Conservation (phyloP, 345 rosid genomes). For the Adansonia digitata region DNA sequence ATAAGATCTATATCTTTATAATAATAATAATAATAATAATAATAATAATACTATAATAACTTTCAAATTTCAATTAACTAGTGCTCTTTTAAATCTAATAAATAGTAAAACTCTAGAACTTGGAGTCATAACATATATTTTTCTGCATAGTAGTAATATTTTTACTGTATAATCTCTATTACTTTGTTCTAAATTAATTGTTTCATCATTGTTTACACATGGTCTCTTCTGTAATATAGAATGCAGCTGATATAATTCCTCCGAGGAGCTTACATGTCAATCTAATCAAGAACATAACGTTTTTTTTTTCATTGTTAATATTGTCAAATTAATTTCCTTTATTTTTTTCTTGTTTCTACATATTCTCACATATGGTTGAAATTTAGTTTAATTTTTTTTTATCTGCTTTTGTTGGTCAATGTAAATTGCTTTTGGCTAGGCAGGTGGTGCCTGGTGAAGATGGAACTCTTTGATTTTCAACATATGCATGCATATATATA, state of each 20-base stretch:
- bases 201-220: background rate
- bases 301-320: background rate
- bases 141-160: too few relatives aligned
- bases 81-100: too few relatives aligned
- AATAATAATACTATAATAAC: background rate
- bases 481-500: too few relatives aligned
- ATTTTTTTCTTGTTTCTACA: background rate
- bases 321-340: background rate
- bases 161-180: too few relatives aligned
- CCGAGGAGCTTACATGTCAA: background rate
- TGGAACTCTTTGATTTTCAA: background rate
- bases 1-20: background rate
- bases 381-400: background rate
- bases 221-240: too few relatives aligned
- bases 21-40: too few relatives aligned
- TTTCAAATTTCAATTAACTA: background rate
- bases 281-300: background rate
- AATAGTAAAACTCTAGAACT: too few relatives aligned
- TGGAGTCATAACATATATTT: too few relatives aligned
- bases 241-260: too few relatives aligned
- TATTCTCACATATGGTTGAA: background rate
- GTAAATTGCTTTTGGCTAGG: background rate
- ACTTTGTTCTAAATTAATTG: background rate
- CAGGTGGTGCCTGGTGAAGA: background rate
- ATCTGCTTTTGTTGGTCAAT: background rate